These are phyloP conservation scores for Leccinellum rugosiceps DNA, from an alignment of 768 basidiomycete genomes.

Conservation along the genomic window DNA sequence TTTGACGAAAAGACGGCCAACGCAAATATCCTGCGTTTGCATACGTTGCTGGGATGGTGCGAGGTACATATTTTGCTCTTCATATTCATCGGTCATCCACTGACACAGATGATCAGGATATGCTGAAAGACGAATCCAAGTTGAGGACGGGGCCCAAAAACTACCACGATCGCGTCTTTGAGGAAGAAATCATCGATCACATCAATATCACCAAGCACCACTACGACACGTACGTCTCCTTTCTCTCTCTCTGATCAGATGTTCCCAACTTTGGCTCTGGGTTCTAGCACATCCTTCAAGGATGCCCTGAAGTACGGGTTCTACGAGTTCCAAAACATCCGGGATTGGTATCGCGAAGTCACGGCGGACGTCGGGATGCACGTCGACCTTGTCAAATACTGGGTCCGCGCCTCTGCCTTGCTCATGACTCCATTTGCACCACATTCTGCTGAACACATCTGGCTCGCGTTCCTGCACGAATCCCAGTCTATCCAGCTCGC, in stretches of 20 bases:
- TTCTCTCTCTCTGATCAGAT: background rate
- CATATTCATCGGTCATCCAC: background rate
- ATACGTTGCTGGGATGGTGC: conserved; percentile 90
- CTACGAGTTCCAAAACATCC: conserved; percentile 88
- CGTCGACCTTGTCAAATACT: conserved; percentile 77
- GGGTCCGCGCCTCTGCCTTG: conserved; percentile 79
- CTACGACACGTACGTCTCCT: conserved; percentile 68
- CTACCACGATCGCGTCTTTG: conserved; percentile 88
- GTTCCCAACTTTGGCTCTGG: background rate
- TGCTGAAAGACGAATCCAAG: conserved; percentile 64
- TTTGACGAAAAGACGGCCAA: conserved; percentile 99
- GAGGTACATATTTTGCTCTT: conserved; percentile 53
- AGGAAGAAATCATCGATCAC: conserved; percentile 85
- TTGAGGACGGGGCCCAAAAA: conserved; percentile 70
- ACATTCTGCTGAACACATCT: conserved; percentile 92
- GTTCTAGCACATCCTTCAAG: conserved; percentile 83
- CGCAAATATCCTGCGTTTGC: conserved; percentile 89
- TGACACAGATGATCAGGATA: conserved; percentile 54
- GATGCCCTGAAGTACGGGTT: conserved; percentile 94
- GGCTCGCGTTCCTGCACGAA: conserved; percentile 70
- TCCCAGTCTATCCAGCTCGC: no score
- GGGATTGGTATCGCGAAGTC: conserved; percentile 96
- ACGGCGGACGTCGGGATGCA: conserved; percentile 91
- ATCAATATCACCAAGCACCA: conserved; percentile 78
- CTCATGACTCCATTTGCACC: conserved; percentile 86